Conservation (phyloP, 73 alveolate genomes). For the Stentor roeselii region DNA sequence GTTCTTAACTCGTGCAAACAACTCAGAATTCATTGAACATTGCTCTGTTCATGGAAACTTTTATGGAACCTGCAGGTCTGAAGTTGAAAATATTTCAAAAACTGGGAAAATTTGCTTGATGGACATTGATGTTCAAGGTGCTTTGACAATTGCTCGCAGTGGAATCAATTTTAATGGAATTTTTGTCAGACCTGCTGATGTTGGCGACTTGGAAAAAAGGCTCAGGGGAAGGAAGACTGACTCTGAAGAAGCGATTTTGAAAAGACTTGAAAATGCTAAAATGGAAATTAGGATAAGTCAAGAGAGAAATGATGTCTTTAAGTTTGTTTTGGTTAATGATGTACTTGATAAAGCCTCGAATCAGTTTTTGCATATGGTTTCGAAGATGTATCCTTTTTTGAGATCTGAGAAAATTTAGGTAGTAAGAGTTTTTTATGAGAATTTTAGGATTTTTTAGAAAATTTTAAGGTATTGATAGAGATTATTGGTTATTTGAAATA, state of each 20-base stretch:
- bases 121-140: slow-evolving; percentile 93
- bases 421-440: background rate
- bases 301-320: slow-evolving; percentile 54
- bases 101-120: slow-evolving; percentile 75
- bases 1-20: slow-evolving; percentile 57
- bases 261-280: slow-evolving; percentile 62
- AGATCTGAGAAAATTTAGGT: background rate
- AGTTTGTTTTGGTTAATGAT: slow-evolving; percentile 53
- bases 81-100: slow-evolving; percentile 51
- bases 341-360: slow-evolving; percentile 46
- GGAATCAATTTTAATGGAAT: slow-evolving; percentile 62
- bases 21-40: slow-evolving; percentile 62
- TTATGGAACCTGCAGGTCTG: slow-evolving; percentile 84
- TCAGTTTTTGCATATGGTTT: background rate
- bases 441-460: too few relatives aligned
- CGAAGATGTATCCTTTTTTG: background rate
- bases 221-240: slow-evolving; percentile 85
- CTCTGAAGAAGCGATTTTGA: slow-evolving; percentile 73
- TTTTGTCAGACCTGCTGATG: slow-evolving; percentile 71
- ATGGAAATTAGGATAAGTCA: slow-evolving; percentile 64
- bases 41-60: slow-evolving; percentile 76
- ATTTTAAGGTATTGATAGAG: too few relatives aligned
- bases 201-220: slow-evolving; percentile 61
- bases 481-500: too few relatives aligned
- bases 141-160: slow-evolving; percentile 39